Base-by-base conservation (phyloP, 169 alveolate genomes). In the Babesia microti region DNA sequence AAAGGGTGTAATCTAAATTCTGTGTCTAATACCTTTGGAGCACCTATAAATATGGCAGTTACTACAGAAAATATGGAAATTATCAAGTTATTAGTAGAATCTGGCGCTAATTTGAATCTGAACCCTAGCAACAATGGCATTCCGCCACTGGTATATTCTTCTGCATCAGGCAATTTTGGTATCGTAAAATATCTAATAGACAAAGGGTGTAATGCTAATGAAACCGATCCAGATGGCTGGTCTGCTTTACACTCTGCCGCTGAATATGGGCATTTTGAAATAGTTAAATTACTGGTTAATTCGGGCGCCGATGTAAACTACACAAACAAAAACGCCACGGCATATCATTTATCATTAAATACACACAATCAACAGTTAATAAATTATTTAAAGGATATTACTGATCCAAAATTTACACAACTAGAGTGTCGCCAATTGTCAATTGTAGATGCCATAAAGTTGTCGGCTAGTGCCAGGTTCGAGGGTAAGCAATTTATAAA, bases 211-310 rank as follows among this genome's bases (percentile, higher is more conserved):
- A 29, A 40, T 44, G 40, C 29, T 0, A 28, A 52, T 17, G 32
- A 53, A 11, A 6, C 42, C 27, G 75, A 63, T 28, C 23, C 43
- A 5, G 63, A 63, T 0, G 75, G 75, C n/a, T 63, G 75, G 75
- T 52, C 85, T n/a, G 57, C 81, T 17, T 50, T 75, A 14, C 85
- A 75, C 41, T 73, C 79, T 39, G 85, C 85, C 0, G 60, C 81
- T 0, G 78, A 65, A 58, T 40, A 46, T 35, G 85, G 85, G 0
- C 34, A 59, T 24, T 43, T 43, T 21, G 70, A 57, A 7, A 39
- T 75, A 1, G 78, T 57, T 11, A 55, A 61, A 44, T 51, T 49
- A 26, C 61, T 75, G 34, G 39, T 50, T 4, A 52, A 27, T 11
- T 28, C 33, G 18, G 52, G 54, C 7, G 81, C 85, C 0, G 74